Percentiles rank a stretch among this genome's conserved stretches.
Conservation (phyloP, 352 stramenopile species). For the Pythium myriotylum region DNA sequence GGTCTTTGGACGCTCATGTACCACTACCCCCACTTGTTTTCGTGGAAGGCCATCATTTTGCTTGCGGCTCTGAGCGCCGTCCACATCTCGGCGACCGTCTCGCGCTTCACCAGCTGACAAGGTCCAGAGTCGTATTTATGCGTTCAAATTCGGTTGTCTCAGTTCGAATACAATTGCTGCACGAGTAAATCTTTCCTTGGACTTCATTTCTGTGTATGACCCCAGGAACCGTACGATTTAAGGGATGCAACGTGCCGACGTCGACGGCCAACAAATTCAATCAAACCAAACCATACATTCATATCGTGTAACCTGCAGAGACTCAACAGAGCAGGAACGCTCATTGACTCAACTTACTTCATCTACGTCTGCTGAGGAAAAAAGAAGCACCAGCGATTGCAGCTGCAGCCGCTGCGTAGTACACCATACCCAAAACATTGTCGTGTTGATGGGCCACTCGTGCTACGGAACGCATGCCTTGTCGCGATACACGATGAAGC, state of each 20-base stretch:
- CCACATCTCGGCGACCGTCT: constrained; percentile 63
- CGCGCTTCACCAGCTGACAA: constrained; percentile 43
- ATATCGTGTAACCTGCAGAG: background rate
- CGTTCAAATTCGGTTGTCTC: background rate
- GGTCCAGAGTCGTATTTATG: constrained; percentile 17
- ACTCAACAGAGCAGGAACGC: background rate
- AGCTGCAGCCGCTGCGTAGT: constrained; percentile 74
- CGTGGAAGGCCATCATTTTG: constrained; percentile 76
- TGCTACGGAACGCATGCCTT: constrained; percentile 23
- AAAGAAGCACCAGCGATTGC: constrained; percentile 80
- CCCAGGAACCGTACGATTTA: too few relatives aligned
- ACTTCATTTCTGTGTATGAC: too few relatives aligned
- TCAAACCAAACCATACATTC: too few relatives aligned
- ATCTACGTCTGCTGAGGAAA: constrained; percentile 74
- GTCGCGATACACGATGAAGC: constrained; percentile 42
- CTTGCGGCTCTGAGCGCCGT: constrained; percentile 58
- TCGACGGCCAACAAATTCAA: too few relatives aligned
- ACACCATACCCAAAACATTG: constrained; percentile 69
- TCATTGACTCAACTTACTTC: constrained; percentile 4
- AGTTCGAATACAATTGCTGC: background rate
- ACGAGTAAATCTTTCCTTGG: background rate
- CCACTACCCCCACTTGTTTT: constrained; percentile 77
- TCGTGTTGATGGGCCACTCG: constrained; percentile 46
- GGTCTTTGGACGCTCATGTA: constrained; percentile 81
- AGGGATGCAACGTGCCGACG: too few relatives aligned